Base-by-base conservation (phyloP, 192 early-diverging fungal genomes). In the Paraglomus occultum region DNA sequence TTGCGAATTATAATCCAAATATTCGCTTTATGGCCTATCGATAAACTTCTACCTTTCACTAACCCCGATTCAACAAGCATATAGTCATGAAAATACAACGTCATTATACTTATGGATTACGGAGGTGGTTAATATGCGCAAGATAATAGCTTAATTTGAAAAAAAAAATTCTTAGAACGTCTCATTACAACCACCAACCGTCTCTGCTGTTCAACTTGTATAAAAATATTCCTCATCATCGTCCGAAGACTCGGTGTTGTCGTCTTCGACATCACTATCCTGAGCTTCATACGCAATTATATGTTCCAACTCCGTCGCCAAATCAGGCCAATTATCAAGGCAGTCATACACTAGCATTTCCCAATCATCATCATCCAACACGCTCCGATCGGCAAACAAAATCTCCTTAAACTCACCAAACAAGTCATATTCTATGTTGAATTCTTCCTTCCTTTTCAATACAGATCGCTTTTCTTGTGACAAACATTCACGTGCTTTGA, bases 281-380 rank as follows among this genome's bases (percentile, higher is more conserved):
- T 31, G 31, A 31, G 31, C 31, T 59, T 79, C 78, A 64, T 79
- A 74, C 6, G 64, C 72, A 62, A 78, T 51, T 44, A 81, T 81
- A 59, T 78, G 77, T 44, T 78, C 73, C 11, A 81, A 70, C 51
- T 81, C 77, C 20, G 49, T 55, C 10, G 79, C 11, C 12, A 79
- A 22, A 38, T 71, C 67, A 17, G 74, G 74, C 45, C 51, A 68
- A 49, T 46, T 39, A 18, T 67, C 18, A 15, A 81, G 57, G 11
- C 47, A 39, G 44, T 74, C 59, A 40, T 76, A 60, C 17, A 81
- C 54, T 4, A 22, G 46, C 3, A 45, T 48, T 61, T 81, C 75
- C 79, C 79, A 81, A 45, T 55, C 61, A 62, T 64, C 50, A 51
- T 80, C 79, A 10, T 48, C 4, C 23, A 80, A 64, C 3, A 55